A percentile compares a stretch with the other conserved stretches of the same genome.
Conservation (phyloP, 2,329 filamentous ascomycete genomes). For the Alternaria sp. region DNA sequence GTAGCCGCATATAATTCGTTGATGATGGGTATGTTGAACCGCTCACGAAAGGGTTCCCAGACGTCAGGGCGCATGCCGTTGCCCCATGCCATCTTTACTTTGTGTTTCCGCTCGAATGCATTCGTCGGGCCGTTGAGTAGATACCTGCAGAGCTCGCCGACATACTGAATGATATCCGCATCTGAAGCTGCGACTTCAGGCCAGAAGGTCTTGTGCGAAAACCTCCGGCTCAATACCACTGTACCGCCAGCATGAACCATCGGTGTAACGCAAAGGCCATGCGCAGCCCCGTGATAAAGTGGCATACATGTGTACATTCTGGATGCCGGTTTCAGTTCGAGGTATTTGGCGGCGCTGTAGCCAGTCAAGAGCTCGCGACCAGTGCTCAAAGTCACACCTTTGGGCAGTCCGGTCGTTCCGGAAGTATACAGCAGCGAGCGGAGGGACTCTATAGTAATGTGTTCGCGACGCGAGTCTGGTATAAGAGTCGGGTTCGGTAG, state of each 20-base stretch:
- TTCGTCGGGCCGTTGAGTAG: slow-evolving; percentile 43
- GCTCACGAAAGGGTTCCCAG: slow-evolving; percentile 48
- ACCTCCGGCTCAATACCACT: slow-evolving; percentile 38
- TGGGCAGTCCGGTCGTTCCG: slow-evolving; percentile 46
- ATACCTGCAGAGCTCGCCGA: slow-evolving; percentile 48
- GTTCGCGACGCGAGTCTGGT: slow-evolving; percentile 30
- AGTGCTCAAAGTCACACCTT: slow-evolving; percentile 37
- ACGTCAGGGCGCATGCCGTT: slow-evolving; percentile 53
- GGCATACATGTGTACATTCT: slow-evolving; percentile 49
- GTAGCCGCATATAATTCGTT: slow-evolving; percentile 51
- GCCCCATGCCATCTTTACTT: slow-evolving; percentile 45
- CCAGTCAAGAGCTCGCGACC: slow-evolving; percentile 37
- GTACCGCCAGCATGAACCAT: slow-evolving; percentile 41
- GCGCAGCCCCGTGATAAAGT: slow-evolving; percentile 45
- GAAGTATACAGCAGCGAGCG: slow-evolving; percentile 45
- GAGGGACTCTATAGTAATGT: slow-evolving; percentile 32
- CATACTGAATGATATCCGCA: slow-evolving; percentile 46
- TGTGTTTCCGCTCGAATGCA: slow-evolving; percentile 39
- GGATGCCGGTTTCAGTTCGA: slow-evolving; percentile 35
- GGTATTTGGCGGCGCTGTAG: slow-evolving; percentile 28
- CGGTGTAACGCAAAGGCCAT: slow-evolving; percentile 38
- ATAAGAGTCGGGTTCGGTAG: slow-evolving; percentile 29
- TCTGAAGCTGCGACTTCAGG: slow-evolving; percentile 41
- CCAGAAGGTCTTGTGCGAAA: slow-evolving; percentile 48
- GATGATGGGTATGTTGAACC: slow-evolving; percentile 49